Percentiles rank a stretch among this genome's conserved stretches.
Conservation (phyloP, 2,329 filamentous ascomycete species). For the Fusarium decemcellulare region DNA sequence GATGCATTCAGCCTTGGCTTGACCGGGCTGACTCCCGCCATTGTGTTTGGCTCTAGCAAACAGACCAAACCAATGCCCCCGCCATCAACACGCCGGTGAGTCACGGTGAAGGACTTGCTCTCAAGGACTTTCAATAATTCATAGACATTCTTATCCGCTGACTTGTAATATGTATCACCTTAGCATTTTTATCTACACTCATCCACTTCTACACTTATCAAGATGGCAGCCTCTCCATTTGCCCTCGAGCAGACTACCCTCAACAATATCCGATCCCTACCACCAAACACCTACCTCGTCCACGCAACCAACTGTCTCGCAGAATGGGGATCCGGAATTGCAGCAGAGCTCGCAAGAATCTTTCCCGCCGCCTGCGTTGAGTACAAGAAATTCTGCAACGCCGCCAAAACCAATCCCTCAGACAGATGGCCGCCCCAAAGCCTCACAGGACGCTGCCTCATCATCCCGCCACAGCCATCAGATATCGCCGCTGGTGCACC, state of each 20-base stretch:
- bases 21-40: neutral
- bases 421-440: conserved; percentile 34
- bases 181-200: neutral
- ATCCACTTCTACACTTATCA: neutral
- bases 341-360: conserved; percentile 42
- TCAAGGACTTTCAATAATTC: too few relatives aligned
- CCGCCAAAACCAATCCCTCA: conserved; percentile 23
- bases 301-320: conserved; percentile 52
- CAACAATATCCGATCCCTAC: conserved; percentile 30
- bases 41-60: neutral
- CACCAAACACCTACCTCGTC: conserved; percentile 42
- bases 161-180: too few relatives aligned
- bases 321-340: conserved; percentile 49
- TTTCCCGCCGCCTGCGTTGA: conserved; percentile 45
- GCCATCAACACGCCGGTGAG: conserved; percentile 3
- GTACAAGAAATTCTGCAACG: conserved; percentile 45
- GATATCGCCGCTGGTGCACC: conserved; percentile 42
- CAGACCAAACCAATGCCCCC: neutral
- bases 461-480: conserved; percentile 46
- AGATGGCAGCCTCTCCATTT: conserved; percentile 28
- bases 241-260: conserved; percentile 23
- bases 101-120: neutral
- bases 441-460: conserved; percentile 45
- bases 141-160: too few relatives aligned
- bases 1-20: neutral